Evolutionary conservation across 148 eudicot genomes (phyloP).

Genomic region (Rhododendron simsii): DNA sequence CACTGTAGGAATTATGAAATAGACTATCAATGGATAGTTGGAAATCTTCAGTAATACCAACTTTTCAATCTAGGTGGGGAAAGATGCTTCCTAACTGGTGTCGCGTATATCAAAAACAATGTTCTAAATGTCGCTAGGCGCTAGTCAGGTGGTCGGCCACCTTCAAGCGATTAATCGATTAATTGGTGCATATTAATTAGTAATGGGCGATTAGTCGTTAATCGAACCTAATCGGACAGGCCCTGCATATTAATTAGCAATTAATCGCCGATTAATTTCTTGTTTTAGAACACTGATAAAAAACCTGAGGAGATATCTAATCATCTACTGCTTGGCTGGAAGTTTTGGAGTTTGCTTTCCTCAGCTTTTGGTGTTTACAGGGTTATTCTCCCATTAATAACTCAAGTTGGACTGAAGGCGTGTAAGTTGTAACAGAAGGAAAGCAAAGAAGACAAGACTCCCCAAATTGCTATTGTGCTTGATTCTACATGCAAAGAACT

Average conservation of each 20-base stretch:
- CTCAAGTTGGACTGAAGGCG: neutral
- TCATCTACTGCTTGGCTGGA: neutral
- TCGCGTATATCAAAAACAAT: neutral
- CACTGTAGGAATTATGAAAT: neutral
- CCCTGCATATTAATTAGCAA: too few species aligned
- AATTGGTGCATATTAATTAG: too few species aligned
- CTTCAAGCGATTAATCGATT: too few species aligned
- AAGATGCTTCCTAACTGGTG: neutral
- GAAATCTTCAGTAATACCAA: too few species aligned
- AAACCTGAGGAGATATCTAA: neutral
- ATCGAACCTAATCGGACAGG: too few species aligned
- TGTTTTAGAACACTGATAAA: too few species aligned
- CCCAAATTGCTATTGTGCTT: neutral
- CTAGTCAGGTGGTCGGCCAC: too few species aligned
- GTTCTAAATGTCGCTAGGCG: too few species aligned
- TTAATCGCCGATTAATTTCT: too few species aligned
- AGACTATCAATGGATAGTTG: neutral
- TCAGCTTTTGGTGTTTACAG: neutral
- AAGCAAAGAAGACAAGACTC: neutral
- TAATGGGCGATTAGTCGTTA: too few species aligned
- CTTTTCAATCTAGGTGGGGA: neutral
- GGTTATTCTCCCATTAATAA: neutral
- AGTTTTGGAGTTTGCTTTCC: neutral
- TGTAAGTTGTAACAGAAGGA: neutral
- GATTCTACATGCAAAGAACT: neutral